Percentiles rank a stretch among this genome's conserved stretches.
These are phyloP conservation scores for Cladosporium sp. DNA, from an alignment of 2,329 filamentous ascomycete species.

Conservation along the genomic window DNA sequence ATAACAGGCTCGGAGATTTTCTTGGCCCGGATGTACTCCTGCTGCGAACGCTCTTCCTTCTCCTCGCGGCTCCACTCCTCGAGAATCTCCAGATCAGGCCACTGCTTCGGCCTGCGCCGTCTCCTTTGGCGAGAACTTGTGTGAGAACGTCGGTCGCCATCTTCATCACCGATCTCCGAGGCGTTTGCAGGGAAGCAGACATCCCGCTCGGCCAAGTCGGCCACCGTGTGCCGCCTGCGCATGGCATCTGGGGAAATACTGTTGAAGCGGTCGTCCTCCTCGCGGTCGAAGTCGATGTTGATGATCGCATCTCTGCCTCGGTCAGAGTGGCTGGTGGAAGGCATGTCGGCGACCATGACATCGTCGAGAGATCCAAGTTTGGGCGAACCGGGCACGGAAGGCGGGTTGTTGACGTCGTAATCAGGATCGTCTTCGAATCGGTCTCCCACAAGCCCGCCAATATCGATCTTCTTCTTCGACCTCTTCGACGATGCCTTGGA, in stretches of 20 bases:
- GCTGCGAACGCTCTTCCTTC: constrained; percentile 69
- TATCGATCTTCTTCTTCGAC: constrained; percentile 7
- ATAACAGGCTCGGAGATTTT: constrained; percentile 91
- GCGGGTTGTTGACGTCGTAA: constrained; percentile 61
- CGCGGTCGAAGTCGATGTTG: constrained; percentile 39
- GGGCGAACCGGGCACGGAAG: constrained; percentile 55
- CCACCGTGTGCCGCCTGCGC: constrained; percentile 46
- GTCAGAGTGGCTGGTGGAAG: constrained; percentile 35
- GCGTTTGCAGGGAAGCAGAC: constrained; percentile 83
- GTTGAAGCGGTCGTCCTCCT: constrained; percentile 11
- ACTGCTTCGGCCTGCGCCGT: constrained; percentile 60
- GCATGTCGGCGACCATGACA: constrained; percentile 63
- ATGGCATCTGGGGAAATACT: constrained; percentile 33
- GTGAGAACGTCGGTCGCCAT: constrained; percentile 29
- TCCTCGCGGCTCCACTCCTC: constrained; percentile 89
- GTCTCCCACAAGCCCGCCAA: neutral
- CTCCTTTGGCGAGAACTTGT: constrained; percentile 31
- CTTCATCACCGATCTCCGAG: constrained; percentile 66
- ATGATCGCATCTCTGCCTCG: constrained; percentile 44
- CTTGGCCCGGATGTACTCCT: constrained; percentile 74
- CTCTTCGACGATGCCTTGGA: constrained; percentile 23
- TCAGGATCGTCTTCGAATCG: constrained; percentile 29
- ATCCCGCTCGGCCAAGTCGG: constrained; percentile 68
- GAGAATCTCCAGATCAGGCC: constrained; percentile 78
- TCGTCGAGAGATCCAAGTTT: constrained; percentile 51